Conservation (phyloP, 192 early-diverging fungal genomes). For the Backusella sp. region DNA sequence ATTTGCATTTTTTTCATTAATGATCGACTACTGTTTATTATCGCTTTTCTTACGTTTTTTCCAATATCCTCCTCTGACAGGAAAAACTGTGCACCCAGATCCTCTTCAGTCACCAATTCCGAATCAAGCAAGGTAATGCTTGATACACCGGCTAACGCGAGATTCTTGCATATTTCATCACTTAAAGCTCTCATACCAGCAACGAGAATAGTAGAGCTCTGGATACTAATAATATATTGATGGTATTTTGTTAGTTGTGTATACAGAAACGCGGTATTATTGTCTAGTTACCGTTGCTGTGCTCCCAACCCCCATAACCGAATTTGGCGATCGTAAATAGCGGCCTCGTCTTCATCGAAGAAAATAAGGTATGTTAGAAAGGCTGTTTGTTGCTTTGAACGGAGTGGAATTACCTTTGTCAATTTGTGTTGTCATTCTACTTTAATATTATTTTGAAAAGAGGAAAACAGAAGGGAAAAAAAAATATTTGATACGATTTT, state of each 20-base stretch:
- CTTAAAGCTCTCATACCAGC: constrained; percentile 69
- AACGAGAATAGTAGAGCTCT: constrained; percentile 73
- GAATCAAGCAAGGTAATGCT: constrained; percentile 69
- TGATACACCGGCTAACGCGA: constrained; percentile 87
- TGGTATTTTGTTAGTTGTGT: too few species aligned
- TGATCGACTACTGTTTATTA: not conserved
- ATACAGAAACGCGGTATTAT: not conserved
- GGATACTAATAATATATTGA: constrained; percentile 57
- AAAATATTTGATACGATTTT: too few species aligned
- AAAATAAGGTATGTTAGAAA: too few species aligned
- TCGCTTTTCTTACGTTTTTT: constrained; percentile 55
- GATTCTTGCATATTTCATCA: constrained; percentile 90
- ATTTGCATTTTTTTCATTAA: not conserved
- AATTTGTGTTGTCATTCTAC: too few species aligned
- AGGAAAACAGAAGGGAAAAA: too few species aligned
- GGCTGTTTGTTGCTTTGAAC: too few species aligned
- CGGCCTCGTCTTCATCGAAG: constrained; percentile 70
- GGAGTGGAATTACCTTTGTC: not conserved
- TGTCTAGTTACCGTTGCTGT: constrained; percentile 62
- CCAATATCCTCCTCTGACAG: constrained; percentile 62
- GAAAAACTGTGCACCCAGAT: constrained; percentile 81
- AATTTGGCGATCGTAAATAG: constrained; percentile 97
- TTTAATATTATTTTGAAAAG: too few species aligned
- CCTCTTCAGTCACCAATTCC: constrained; percentile 50
- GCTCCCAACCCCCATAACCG: constrained; percentile 95